phyloP scores from a whole-genome alignment of 176 grass and related monocot species.

The Carex littledalei region DNA sequence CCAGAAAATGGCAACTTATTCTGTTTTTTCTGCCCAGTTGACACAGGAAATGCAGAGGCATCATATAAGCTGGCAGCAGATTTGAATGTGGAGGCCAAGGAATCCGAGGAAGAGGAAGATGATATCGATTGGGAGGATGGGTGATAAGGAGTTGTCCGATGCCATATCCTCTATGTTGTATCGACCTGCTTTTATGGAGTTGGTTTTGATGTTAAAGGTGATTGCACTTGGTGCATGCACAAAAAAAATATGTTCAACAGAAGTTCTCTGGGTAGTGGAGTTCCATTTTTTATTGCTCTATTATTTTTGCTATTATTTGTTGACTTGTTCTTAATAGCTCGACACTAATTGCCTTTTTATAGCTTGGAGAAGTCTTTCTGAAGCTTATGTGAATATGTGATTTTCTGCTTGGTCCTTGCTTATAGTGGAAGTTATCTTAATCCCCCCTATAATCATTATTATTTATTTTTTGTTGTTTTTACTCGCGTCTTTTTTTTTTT shows the following conservation, averaged over 20 bases:
- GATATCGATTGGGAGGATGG: slow-evolving; percentile 80
- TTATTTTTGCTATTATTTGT: neutral
- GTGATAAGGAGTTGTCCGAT: slow-evolving; percentile 20
- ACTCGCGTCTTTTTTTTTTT: neutral
- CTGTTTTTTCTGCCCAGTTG: slow-evolving; percentile 13
- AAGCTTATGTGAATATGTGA: neutral
- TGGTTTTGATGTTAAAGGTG: neutral
- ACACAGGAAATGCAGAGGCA: slow-evolving; percentile 44
- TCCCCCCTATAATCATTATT: neutral
- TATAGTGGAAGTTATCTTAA: too few relatives aligned
- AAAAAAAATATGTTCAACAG: neutral
- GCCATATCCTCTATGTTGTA: neutral
- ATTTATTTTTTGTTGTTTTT: neutral
- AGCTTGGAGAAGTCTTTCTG: neutral
- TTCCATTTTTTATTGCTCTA: neutral
- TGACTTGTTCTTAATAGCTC: neutral
- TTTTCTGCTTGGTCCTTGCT: too few relatives aligned
- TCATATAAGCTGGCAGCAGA: slow-evolving; percentile 61
- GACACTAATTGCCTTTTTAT: neutral
- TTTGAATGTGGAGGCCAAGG: slow-evolving; percentile 76
- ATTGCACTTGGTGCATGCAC: neutral
- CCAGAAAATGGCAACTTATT: neutral
- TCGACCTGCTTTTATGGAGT: neutral
- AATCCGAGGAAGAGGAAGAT: slow-evolving; percentile 67
- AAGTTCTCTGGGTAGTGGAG: neutral